Conservation (phyloP, 2,329 filamentous ascomycete species). For the Chaetomium globosum region DNA sequence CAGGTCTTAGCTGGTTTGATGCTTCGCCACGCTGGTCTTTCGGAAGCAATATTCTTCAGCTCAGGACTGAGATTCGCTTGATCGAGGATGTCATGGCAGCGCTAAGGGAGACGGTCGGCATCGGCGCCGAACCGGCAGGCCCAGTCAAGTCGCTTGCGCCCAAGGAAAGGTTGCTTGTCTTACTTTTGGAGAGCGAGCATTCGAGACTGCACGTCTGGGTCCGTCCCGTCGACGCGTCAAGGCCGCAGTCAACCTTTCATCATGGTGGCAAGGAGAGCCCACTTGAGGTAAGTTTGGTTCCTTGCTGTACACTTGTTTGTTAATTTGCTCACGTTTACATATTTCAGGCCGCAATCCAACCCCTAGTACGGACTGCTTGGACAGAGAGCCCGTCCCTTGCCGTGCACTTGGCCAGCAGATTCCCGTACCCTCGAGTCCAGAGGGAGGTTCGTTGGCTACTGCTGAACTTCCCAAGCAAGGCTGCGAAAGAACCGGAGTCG, state of each 20-base stretch:
- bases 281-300: constrained; percentile 45
- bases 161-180: constrained; percentile 81
- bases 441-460: constrained; percentile 79
- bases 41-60: constrained; percentile 87
- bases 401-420: constrained; percentile 80
- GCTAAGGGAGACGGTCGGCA: constrained; percentile 64
- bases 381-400: constrained; percentile 80
- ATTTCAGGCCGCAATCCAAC: constrained; percentile 57
- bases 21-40: constrained; percentile 88
- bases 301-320: background rate
- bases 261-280: constrained; percentile 46
- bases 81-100: constrained; percentile 72
- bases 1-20: constrained; percentile 85
- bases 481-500: constrained; percentile 77
- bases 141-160: constrained; percentile 67
- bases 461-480: constrained; percentile 81
- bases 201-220: constrained; percentile 86
- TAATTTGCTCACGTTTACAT: constrained; percentile 1
- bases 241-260: constrained; percentile 44
- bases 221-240: constrained; percentile 67
- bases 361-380: constrained; percentile 83
- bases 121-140: constrained; percentile 57
- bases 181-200: constrained; percentile 83
- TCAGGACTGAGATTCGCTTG: constrained; percentile 87
- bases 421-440: constrained; percentile 71